Evolutionary conservation across 2,329 filamentous ascomycete genomes (phyloP), one percentile per base, ranked within the genome.

Genomic region (Trichophyton schoenleinii): DNA sequence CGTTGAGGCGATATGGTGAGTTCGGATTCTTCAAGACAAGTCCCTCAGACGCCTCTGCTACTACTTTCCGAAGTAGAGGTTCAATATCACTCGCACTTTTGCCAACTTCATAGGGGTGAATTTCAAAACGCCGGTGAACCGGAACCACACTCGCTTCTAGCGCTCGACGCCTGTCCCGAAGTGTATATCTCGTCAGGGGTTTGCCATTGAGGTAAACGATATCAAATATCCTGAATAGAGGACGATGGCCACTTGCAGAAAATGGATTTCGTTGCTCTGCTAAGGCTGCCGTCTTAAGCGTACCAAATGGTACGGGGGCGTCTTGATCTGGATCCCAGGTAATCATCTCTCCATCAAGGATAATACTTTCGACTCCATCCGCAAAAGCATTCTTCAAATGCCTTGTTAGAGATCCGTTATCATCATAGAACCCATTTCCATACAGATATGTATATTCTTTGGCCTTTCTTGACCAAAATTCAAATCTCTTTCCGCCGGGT

Each of bases 381-480:
- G 85, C 79, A 71, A 99, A 97, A 0, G 89, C 90, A 46, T 84
- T 79, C 59, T 83, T 83, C 20, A 97, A 78, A 70, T 95, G 87
- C 38, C 89, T 82, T 0, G 92, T 96, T 59, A 97, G 73, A 5
- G 91, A 85, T 6, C 87, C 87, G 46, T 86, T 84, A 4, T 87
- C 81, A 65, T 95, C 89, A 55, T 86, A 75, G 15, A 95, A 81
- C 0, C 87, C 82, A 62, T 84, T 80, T 5, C 94, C 94, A 69
- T 99, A 99, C 0, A 99, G 81, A 68, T 96, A 94, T 0, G 91
- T 94, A 68, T 99, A 99, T 57, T 97, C 89, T 70, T 96, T 97
- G 7, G 89, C 92, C 73, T 95, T 97, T 59, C 94, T 83, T 1
- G 92, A 97, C 90, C 91, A 99, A 73, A 95, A 99, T 36, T 79